These are phyloP conservation scores for Waltergamsia citrina DNA, from an alignment of 2,329 filamentous ascomycete genomes.

Conservation along the genomic window DNA sequence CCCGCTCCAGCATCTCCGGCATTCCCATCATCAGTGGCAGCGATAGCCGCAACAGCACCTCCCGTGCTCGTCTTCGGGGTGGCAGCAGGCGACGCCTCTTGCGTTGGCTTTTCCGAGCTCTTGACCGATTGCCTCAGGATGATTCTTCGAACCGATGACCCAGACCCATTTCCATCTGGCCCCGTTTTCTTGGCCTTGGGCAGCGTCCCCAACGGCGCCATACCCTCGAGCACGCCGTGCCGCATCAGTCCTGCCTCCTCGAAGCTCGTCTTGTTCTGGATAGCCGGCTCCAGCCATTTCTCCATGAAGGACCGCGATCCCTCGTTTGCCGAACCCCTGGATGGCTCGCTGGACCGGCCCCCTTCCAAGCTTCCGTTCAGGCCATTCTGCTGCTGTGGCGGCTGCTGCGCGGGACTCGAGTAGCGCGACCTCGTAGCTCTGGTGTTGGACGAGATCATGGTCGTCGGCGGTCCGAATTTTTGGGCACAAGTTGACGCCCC, in stretches of 20 bases:
- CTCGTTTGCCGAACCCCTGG: constrained; percentile 17
- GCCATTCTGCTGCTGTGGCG: constrained; percentile 6
- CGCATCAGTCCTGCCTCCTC: constrained; percentile 67
- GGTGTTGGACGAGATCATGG: constrained; percentile 32
- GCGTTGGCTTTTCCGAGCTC: constrained; percentile 12
- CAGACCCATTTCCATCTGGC: constrained; percentile 14
- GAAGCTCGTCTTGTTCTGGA: constrained; percentile 60
- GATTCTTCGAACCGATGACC: constrained; percentile 27
- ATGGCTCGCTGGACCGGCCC: background rate
- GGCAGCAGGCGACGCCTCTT: constrained; percentile 10
- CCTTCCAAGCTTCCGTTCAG: constrained; percentile 12
- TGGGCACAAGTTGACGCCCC: too few relatives aligned
- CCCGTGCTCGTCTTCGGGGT: constrained; percentile 11
- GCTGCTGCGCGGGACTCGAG: constrained; percentile 43
- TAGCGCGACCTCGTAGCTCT: constrained; percentile 46
- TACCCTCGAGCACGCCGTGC: constrained; percentile 70
- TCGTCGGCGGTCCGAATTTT: background rate
- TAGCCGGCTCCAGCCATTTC: constrained; percentile 48
- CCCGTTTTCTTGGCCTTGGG: constrained; percentile 45
- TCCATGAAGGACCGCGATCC: constrained; percentile 41
- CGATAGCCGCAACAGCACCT: background rate
- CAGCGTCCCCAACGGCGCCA: constrained; percentile 70
- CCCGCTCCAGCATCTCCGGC: background rate
- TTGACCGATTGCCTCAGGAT: constrained; percentile 31
- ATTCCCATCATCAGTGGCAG: constrained; percentile 1